Evolutionary conservation across 176 grass and related monocot species (phyloP).

Genomic region (Carex littledalei): DNA sequence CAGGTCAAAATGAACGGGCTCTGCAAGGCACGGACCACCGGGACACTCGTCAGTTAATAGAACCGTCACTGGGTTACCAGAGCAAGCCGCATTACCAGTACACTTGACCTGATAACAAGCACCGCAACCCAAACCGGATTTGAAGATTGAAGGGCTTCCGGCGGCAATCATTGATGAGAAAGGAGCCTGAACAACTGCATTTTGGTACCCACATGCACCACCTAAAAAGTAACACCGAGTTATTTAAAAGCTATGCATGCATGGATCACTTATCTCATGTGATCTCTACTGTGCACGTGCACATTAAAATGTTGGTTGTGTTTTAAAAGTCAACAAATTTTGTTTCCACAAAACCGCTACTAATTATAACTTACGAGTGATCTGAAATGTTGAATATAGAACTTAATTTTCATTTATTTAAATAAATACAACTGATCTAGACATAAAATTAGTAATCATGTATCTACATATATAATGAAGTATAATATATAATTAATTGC

Average conservation of each 20-base stretch:
- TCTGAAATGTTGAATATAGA: not conserved
- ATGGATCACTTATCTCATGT: slow-evolving; percentile 2
- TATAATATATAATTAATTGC: not conserved
- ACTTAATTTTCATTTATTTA: not conserved
- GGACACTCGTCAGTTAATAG: slow-evolving; percentile 58
- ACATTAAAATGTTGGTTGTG: not conserved
- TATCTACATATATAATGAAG: not conserved
- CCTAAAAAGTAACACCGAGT: slow-evolving; percentile 20
- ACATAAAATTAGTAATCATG: not conserved
- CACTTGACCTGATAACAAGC: slow-evolving; percentile 58
- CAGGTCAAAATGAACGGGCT: slow-evolving; percentile 56
- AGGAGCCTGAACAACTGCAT: slow-evolving; percentile 38
- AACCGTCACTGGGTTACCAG: slow-evolving; percentile 44
- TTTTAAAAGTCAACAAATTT: not conserved
- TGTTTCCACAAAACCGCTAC: not conserved
- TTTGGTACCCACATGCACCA: slow-evolving; percentile 56
- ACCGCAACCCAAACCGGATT: slow-evolving; percentile 49
- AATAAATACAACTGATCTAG: not conserved
- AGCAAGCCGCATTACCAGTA: slow-evolving; percentile 38
- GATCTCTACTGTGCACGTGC: slow-evolving; percentile 13
- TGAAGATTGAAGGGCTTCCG: slow-evolving; percentile 41
- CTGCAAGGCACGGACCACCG: slow-evolving; percentile 30
- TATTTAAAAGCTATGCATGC: not conserved
- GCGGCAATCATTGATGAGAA: slow-evolving; percentile 65
- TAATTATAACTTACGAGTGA: not conserved